These are phyloP conservation scores for Ophiobolus disseminans DNA, from an alignment of 2,329 filamentous ascomycete species.

Conservation along the genomic window DNA sequence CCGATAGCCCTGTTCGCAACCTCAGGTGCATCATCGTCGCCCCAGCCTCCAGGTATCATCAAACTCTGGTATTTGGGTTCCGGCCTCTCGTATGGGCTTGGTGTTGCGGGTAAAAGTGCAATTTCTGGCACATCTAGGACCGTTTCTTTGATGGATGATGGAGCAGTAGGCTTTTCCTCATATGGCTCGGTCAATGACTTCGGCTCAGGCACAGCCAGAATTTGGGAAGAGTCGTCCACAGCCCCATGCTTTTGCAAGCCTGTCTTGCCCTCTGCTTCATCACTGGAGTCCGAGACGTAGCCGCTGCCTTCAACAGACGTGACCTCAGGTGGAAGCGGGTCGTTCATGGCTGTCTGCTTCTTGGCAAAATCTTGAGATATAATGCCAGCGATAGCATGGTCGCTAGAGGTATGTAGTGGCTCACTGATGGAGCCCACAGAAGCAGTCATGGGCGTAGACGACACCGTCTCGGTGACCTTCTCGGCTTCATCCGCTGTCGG, in stretches of 20 bases:
- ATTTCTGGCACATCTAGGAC: slow-evolving; percentile 40
- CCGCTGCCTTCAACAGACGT: slow-evolving; percentile 72
- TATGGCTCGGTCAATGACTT: slow-evolving; percentile 35
- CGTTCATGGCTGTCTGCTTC: slow-evolving; percentile 52
- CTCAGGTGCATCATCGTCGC: slow-evolving; percentile 38
- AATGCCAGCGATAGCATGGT: slow-evolving; percentile 65
- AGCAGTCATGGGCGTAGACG: slow-evolving; percentile 44
- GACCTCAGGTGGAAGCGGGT: slow-evolving; percentile 74
- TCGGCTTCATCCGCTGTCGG: slow-evolving; percentile 57
- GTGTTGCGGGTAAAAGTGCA: slow-evolving; percentile 45
- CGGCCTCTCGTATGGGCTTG: slow-evolving; percentile 35
- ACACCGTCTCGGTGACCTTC: slow-evolving; percentile 57
- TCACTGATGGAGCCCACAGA: slow-evolving; percentile 46
- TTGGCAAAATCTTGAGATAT: slow-evolving; percentile 62
- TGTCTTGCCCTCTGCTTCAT: slow-evolving; percentile 20
- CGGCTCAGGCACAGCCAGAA: slow-evolving; percentile 29
- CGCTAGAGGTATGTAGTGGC: slow-evolving; percentile 62
- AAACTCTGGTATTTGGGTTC: slow-evolving; percentile 35
- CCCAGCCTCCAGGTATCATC: slow-evolving; percentile 41
- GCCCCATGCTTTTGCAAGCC: slow-evolving; percentile 18
- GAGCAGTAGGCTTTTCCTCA: slow-evolving; percentile 16
- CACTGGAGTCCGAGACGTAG: slow-evolving; percentile 66
- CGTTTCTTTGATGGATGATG: slow-evolving; percentile 16
- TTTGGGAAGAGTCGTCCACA: slow-evolving; percentile 13
- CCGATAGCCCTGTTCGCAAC: background rate